Percentiles rank a stretch among this genome's conserved stretches.
Conservation (phyloP, 331 rosid species). For the Quercus phellos region DNA sequence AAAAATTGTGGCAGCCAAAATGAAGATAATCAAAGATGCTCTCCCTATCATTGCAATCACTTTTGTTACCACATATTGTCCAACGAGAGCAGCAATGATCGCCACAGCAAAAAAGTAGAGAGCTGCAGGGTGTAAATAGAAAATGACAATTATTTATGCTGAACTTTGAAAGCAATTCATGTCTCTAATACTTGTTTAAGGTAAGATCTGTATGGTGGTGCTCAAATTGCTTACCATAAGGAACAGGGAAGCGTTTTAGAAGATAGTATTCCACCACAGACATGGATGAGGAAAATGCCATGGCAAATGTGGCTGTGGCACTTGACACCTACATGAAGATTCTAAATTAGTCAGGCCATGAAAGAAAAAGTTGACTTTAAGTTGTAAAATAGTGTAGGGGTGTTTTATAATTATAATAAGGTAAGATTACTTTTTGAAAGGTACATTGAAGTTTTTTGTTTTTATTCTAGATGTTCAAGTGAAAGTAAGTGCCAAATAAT, state of each 20-base stretch:
- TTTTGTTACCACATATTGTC: constrained; percentile 71
- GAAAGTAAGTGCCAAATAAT: no score
- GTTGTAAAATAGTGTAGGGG: background rate
- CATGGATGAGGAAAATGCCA: constrained; percentile 94
- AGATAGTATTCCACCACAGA: constrained; percentile 90
- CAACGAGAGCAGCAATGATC: constrained; percentile 59
- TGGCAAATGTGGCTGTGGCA: constrained; percentile 91
- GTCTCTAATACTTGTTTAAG: background rate
- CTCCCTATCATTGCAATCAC: constrained; percentile 60
- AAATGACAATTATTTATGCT: background rate
- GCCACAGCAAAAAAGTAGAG: constrained; percentile 62
- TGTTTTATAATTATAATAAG: background rate
- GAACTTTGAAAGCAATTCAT: background rate
- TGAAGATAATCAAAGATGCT: constrained; percentile 86
- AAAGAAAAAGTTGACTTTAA: background rate
- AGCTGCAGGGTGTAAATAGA: constrained; percentile 41
- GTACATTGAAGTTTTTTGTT: no score
- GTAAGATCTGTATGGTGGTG: no score
- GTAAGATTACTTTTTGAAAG: no score
- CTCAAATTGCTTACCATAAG: constrained; percentile 41
- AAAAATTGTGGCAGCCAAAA: constrained; percentile 70
- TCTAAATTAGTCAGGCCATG: background rate
- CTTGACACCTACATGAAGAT: constrained; percentile 66
- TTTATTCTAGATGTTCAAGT: no score
- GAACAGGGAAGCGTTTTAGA: constrained; percentile 81